Evolutionary conservation across 495 filamentous ascomycete species (phyloP).

Genomic region (Lasiosphaeria ovina): DNA sequence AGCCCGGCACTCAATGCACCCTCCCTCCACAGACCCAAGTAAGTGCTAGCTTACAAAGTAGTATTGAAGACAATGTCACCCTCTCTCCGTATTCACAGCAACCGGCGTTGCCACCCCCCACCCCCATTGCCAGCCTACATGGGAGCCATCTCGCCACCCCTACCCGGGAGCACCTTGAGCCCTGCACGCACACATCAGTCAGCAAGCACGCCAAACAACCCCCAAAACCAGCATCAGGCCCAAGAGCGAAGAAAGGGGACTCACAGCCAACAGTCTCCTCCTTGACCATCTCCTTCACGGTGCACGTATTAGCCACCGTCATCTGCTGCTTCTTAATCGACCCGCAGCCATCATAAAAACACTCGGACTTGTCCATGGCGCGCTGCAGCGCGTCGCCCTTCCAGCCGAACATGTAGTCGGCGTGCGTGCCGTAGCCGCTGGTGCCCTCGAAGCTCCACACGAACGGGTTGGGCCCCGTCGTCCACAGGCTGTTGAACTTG

Average conservation of each 20-base stretch:
- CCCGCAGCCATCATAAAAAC: constrained; percentile 43
- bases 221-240: too few species aligned
- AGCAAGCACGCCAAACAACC: too few species aligned
- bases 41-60: too few species aligned
- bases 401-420: constrained; percentile 29
- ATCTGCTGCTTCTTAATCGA: constrained; percentile 39
- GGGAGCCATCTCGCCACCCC: too few species aligned
- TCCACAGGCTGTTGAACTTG: constrained; percentile 48
- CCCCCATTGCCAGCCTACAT: too few species aligned
- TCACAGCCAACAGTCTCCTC: constrained; percentile 1
- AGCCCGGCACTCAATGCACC: too few species aligned
- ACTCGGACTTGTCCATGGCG: constrained; percentile 38
- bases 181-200: neutral
- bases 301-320: constrained; percentile 40
- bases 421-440: constrained; percentile 20
- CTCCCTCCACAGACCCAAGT: too few species aligned
- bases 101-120: too few species aligned
- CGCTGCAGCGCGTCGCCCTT: constrained; percentile 41
- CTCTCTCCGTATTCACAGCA: too few species aligned
- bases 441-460: constrained; percentile 25
- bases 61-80: too few species aligned
- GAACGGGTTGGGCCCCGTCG: constrained; percentile 42
- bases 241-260: neutral
- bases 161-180: constrained; percentile 1
- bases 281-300: constrained; percentile 29